Conservation (phyloP, 2,329 filamentous ascomycete genomes). For the Hymenoscyphus occultus region DNA sequence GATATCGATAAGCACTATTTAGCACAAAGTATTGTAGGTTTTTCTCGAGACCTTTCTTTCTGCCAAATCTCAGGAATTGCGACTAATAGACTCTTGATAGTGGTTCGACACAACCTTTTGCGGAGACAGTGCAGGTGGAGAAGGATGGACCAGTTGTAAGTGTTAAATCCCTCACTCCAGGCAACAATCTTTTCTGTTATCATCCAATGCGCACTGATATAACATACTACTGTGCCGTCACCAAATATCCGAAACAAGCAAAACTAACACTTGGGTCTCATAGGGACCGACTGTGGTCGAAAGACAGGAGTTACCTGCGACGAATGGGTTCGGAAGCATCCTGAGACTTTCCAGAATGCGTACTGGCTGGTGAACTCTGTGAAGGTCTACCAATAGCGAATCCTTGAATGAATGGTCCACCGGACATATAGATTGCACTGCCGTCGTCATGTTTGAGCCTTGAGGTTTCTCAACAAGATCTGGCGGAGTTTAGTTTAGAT, state of each 20-base stretch:
- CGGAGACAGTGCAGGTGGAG: slow-evolving; percentile 74
- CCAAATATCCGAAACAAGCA: background rate
- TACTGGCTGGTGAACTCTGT: slow-evolving; percentile 77
- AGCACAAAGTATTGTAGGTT: slow-evolving; percentile 58
- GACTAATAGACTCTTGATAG: slow-evolving; percentile 3
- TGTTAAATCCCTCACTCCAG: background rate
- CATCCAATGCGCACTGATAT: too few species aligned
- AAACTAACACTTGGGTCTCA: background rate
- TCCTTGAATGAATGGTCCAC: background rate
- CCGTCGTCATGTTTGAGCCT: background rate
- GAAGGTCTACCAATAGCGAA: slow-evolving; percentile 53
- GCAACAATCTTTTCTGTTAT: background rate
- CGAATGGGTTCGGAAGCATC: slow-evolving; percentile 69
- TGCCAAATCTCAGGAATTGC: background rate
- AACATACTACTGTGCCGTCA: background rate
- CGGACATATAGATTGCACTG: background rate
- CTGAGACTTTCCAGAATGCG: slow-evolving; percentile 65
- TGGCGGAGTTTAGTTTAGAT: too few species aligned
- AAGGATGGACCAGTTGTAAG: slow-evolving; percentile 40
- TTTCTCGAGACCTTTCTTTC: slow-evolving; percentile 39
- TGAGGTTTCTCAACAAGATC: background rate
- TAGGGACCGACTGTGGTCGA: slow-evolving; percentile 47
- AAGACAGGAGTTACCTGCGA: slow-evolving; percentile 65
- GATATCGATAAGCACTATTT: slow-evolving; percentile 68
- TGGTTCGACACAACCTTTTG: slow-evolving; percentile 78